phyloP scores from a whole-genome alignment of 1,284 basidiomycete genomes.

The Phlebopus sp. region DNA sequence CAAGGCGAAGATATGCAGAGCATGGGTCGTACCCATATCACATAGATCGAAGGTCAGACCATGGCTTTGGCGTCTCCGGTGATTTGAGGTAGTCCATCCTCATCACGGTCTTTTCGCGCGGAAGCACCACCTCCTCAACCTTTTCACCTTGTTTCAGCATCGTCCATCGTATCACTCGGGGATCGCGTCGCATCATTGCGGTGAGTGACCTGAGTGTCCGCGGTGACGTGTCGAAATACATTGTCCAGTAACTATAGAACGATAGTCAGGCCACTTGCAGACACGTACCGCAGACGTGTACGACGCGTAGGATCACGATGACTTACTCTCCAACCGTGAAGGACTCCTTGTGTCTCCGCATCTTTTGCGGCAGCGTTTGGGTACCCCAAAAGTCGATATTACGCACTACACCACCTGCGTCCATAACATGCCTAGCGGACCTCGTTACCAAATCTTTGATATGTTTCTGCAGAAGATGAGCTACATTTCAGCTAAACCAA shows the following conservation, averaged over 20 bases:
- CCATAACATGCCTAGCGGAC: slow-evolving; percentile 72
- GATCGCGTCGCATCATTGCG: slow-evolving; percentile 69
- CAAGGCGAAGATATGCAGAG: too few relatives aligned
- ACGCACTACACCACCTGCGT: slow-evolving; percentile 79
- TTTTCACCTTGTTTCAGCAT: slow-evolving; percentile 77
- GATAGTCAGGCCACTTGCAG: background rate
- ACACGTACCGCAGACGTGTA: slow-evolving; percentile 3
- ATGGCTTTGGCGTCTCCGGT: slow-evolving; percentile 19
- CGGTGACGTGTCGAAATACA: slow-evolving; percentile 87
- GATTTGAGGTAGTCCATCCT: slow-evolving; percentile 26
- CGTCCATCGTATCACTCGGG: slow-evolving; percentile 81
- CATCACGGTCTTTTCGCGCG: slow-evolving; percentile 36
- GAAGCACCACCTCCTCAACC: slow-evolving; percentile 59
- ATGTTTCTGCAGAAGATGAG: slow-evolving; percentile 50
- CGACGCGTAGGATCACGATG: background rate
- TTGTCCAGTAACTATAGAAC: slow-evolving; percentile 77
- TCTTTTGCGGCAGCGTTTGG: slow-evolving; percentile 70
- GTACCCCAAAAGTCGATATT: slow-evolving; percentile 77
- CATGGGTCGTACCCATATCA: background rate
- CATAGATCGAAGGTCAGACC: slow-evolving; percentile 21
- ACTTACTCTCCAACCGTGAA: slow-evolving; percentile 79
- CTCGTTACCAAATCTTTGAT: slow-evolving; percentile 76
- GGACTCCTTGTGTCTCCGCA: slow-evolving; percentile 65
- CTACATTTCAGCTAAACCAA: background rate
- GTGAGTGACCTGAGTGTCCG: slow-evolving; percentile 62